These are phyloP conservation scores for Phytophthora europaea DNA, from an alignment of 352 stramenopile genomes.

Conservation along the genomic window DNA sequence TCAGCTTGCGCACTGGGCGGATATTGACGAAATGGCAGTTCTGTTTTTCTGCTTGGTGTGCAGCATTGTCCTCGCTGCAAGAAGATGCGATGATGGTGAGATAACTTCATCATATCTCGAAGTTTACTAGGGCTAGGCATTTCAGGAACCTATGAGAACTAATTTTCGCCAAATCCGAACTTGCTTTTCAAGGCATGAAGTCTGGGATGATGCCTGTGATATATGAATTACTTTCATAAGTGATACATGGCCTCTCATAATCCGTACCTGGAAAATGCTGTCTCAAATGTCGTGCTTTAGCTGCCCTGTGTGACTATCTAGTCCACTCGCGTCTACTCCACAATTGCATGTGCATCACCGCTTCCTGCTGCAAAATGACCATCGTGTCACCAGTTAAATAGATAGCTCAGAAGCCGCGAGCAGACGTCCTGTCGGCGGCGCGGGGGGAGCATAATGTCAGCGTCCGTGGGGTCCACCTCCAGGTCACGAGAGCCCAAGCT, in stretches of 20 bases:
- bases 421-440: conserved; percentile 79
- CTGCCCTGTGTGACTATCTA: neutral
- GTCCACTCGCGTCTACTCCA: conserved; percentile 13
- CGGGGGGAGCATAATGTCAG: conserved; percentile 86
- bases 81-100: conserved; percentile 22
- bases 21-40: conserved; percentile 22
- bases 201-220: neutral
- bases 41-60: conserved; percentile 23
- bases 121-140: conserved; percentile 26
- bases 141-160: conserved; percentile 17
- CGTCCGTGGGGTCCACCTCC: conserved; percentile 82
- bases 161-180: conserved; percentile 6
- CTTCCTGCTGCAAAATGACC: conserved; percentile 5
- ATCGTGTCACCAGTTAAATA: conserved; percentile 85
- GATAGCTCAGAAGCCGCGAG: conserved; percentile 81
- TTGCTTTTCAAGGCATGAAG: neutral
- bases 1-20: conserved; percentile 5
- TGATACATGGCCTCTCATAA: neutral
- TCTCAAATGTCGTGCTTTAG: neutral
- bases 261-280: neutral
- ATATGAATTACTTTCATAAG: neutral
- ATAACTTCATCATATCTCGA: conserved; percentile 22
- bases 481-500: conserved; percentile 65
- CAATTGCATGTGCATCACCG: conserved; percentile 20
- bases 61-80: neutral